Evolutionary conservation across 2,329 filamentous ascomycete genomes (phyloP).

Genomic region (Stromatinia cepivora): DNA sequence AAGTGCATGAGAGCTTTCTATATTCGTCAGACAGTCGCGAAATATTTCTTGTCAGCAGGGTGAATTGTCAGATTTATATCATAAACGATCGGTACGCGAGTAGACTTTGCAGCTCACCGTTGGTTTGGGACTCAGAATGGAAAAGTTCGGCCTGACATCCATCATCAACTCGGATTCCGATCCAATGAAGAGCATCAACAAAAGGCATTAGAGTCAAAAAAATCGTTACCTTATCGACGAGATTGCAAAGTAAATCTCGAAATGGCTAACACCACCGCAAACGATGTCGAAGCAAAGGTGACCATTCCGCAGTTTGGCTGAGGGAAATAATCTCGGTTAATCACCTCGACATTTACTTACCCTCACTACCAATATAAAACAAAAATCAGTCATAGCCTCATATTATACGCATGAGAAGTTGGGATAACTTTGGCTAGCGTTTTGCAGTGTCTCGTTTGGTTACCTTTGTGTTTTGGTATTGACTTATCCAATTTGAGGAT

Average conservation of each 20-base stretch:
- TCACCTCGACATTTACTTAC: neutral
- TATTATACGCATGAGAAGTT: neutral
- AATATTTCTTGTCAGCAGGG: neutral
- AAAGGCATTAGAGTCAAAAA: too few relatives aligned
- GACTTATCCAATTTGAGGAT: neutral
- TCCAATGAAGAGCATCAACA: too few relatives aligned
- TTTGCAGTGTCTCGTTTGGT: neutral
- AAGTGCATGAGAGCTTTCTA: neutral
- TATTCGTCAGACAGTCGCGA: neutral
- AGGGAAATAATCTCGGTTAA: neutral
- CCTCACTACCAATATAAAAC: neutral
- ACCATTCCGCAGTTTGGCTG: neutral
- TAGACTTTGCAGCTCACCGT: neutral
- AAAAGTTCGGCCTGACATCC: neutral
- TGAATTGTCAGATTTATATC: neutral
- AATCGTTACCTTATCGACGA: neutral
- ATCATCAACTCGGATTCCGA: neutral
- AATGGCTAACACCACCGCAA: neutral
- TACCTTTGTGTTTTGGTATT: neutral
- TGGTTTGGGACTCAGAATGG: neutral
- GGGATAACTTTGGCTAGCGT: neutral
- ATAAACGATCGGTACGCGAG: neutral
- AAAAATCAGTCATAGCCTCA: neutral
- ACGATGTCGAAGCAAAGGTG: neutral
- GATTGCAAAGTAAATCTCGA: neutral